phyloP scores from a whole-genome alignment of 2,329 filamentous ascomycete genomes.

The Exophiala viscosa region DNA sequence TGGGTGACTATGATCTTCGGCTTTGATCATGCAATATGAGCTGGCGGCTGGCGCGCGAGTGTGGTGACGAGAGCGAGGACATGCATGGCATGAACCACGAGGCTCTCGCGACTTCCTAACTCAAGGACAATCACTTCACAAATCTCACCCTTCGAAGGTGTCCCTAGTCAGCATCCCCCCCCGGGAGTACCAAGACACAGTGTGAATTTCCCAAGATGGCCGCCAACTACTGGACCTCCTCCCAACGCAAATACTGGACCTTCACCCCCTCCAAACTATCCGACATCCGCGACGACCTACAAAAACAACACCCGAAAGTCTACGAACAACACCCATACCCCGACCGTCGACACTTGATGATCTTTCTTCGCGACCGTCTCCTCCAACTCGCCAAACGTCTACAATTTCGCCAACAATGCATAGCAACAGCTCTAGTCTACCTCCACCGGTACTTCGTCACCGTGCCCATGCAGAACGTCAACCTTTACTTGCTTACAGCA shows the following conservation, averaged over 20 bases:
- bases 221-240: constrained; percentile 95
- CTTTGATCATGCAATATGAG: no score
- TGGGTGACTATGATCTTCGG: no score
- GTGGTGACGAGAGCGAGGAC: no score
- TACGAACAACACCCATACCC: constrained; percentile 79
- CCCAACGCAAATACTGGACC: constrained; percentile 84
- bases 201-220: constrained; percentile 76
- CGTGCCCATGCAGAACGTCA: constrained; percentile 86
- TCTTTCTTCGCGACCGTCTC: constrained; percentile 88
- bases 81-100: no score
- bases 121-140: no score
- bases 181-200: no score
- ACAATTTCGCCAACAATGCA: constrained; percentile 79
- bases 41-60: no score
- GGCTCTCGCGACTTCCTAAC: no score
- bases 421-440: constrained; percentile 93
- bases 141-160: no score
- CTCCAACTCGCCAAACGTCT: constrained; percentile 79
- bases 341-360: constrained; percentile 75
- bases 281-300: constrained; percentile 69
- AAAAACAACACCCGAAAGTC: constrained; percentile 65
- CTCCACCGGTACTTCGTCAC: constrained; percentile 89
- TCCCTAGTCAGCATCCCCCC: no score
- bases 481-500: constrained; percentile 88
- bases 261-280: constrained; percentile 79